Evolutionary conservation across 371 early-diverging fungal species (phyloP), one percentile per base, ranked within the genome.

Genomic region (Nematocida ironsii): DNA sequence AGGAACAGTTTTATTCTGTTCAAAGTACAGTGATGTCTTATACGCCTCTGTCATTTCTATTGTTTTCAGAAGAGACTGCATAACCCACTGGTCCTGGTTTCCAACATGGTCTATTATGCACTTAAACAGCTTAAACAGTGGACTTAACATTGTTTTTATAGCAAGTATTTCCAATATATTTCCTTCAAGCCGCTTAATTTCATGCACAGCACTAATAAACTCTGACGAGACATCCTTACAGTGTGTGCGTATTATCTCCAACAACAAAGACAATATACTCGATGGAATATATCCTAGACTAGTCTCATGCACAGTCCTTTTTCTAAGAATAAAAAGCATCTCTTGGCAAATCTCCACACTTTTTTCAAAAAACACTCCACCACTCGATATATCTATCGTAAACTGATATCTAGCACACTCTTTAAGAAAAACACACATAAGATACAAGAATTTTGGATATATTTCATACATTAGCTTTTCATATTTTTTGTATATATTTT

Each of bases 281-380:
- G 23, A 7, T 5, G 62, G 50, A 39, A 72, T 72, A 50, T 61
- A 72, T 7, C 72, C 60, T 6, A 72, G 9, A 11, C 23, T 20
- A 25, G n/a, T 47, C 62, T 72, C 61, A 0, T 44, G 57, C 6
- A 6, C 13, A 7, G 13, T 61, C 48, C 72, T 4, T 9, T 72
- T 48, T 23, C 61, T 9, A 6, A 72, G 47, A 18, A 25, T 45
- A 16, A 11, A 13, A 11, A 72, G 16, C 4, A 50, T 50, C 25
- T 62, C 33, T 3, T 45, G 47, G 40, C 25, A 50, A 0, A 44
- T 13, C 5, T 11, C n/a, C 13, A 25, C 20, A 16, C 54, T 25
- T 27, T 72, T 72, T 27, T 72, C 62, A 7, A 61, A 5, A 52
- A 72, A 44, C 9, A 58, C 9, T 6, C 40, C 13, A 5, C 5